Conservation (phyloP, 2,329 filamentous ascomycete genomes). For the Venturia pyrina region DNA sequence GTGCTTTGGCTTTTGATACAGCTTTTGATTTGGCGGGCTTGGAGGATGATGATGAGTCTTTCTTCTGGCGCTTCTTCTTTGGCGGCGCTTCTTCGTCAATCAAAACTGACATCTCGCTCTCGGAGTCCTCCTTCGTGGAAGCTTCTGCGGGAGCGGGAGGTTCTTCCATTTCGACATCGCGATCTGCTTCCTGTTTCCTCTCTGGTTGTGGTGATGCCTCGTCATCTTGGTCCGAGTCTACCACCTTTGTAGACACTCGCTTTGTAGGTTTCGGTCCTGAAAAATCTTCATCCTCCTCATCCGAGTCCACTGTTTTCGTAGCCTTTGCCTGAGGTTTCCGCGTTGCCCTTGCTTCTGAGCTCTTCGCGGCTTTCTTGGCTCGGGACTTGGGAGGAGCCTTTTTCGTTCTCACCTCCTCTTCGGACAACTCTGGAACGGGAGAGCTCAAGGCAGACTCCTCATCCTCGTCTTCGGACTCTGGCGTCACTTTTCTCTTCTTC, state of each 20-base stretch:
- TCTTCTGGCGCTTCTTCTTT: constrained; percentile 40
- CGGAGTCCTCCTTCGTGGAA: not conserved
- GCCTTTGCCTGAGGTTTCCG: not conserved
- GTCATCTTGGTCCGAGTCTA: not conserved
- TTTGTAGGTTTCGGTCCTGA: not conserved
- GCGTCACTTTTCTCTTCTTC: constrained; percentile 10
- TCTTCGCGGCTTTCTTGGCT: not conserved
- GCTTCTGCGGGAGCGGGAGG: not conserved
- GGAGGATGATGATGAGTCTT: constrained; percentile 13
- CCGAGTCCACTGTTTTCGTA: not conserved
- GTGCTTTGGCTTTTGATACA: constrained; percentile 21
- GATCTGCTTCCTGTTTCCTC: not conserved
- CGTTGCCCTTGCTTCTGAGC: not conserved
- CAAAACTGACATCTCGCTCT: constrained; percentile 5
- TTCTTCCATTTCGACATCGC: not conserved
- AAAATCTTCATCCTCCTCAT: constrained; percentile 2
- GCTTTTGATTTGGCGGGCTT: constrained; percentile 14
- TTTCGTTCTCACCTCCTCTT: not conserved
- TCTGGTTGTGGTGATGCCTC: not conserved
- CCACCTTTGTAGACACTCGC: not conserved
- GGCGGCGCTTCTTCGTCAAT: constrained; percentile 41
- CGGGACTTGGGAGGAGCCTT: not conserved
- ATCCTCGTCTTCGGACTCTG: constrained; percentile 13
- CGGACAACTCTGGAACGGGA: not conserved
- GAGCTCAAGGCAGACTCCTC: constrained; percentile 11